Base-by-base conservation (phyloP, 2,329 filamentous ascomycete species). In the Didymella pinodella region DNA sequence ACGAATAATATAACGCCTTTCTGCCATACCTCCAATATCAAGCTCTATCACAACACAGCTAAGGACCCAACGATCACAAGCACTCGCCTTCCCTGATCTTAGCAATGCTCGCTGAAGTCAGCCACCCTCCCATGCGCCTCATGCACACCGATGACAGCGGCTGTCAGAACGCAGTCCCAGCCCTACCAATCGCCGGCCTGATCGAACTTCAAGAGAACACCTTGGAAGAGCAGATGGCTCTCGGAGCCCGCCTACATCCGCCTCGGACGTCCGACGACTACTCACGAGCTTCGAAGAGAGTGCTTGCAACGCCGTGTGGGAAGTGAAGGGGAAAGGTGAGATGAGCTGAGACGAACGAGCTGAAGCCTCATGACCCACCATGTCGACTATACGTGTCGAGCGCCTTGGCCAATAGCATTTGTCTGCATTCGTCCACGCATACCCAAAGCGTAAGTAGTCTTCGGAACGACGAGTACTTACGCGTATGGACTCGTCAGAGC, bases 111-210 rank as follows among this genome's bases (percentile, higher is more conserved):
- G 16, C 29, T 50, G 32, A 44, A 43, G 44, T 54, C 40, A 56
- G 47, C 47, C 4, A n/a, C n/a, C n/a, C 14, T 48, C 51, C 12
- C 25, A 40, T 45, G 53, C 46, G 31, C 38, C 46, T 40, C 25
- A n/a, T 7, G 54, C 54, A 57, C 47, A 57, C 47, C 54, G 54
- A 57, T 57, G 40, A 51, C n/a, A 7, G 32, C 40, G 26, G 32
- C 12, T 14, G 28, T 49, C 38, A 31, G 46, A 41, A 55, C 29
- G 12, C 20, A 38, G 22, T 20, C 6, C 25, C 40, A 56, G 40
- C 53, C 47, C 32, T n/a, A 56, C 47, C 47, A 45, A 40, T 46
- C 26, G 11, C n/a, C 16, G n/a, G n/a, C 31, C 40, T 31, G 1
- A 10, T 16, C 31, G 10, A 14, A 22, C 29, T 7, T 25, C 25